Base-by-base conservation (phyloP, 208 protist genomes). In the Leishmania amazonensis region DNA sequence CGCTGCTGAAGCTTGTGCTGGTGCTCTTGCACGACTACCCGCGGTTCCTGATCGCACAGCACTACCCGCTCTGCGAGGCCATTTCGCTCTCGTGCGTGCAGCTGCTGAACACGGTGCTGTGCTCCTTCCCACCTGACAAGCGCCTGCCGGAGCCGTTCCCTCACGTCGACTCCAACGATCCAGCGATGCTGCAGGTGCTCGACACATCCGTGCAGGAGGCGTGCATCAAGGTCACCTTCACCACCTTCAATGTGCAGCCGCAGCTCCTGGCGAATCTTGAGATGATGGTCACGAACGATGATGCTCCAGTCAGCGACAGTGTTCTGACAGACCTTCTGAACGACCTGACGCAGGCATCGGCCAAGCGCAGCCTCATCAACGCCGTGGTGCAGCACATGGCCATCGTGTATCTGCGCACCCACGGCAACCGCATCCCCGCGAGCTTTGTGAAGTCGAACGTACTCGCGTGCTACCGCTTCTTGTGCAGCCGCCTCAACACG, bases 11-110 rank as follows among this genome's bases (percentile, higher is more conserved):
- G 85, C 88, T 99, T 31, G 89, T 99, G 58, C 86, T 99, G 47
- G 95, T 99, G 4, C 85, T 99, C 2, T 92, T 99, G 8, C 99
- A 99, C 86, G 99, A 99, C 91, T 99, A 99, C 91, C 99, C 99
- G 68, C 97, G 99, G 85, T 99, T 99, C 83, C 91, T 99, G 19
- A 99, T 99, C 89, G 91, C 98, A 15, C 99, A 99, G 85, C 99
- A 99, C 91, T 98, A 99, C 81, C 88, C 88, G 28, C 85, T 99
- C 38, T 99, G 95, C 88, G 92, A 99, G 81, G 97, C 94, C 17
- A 99, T 99, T 79, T 98, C 99, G 53, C 85, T 86, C 11, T 96
- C 95, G 53, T 99, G 99, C 89, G 94, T 99, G 49, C 99, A 99
- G 91, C 82, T 99, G 80, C 91, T 99, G 49, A 99, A 99, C 90